A percentile compares a stretch with the other conserved stretches of the same genome.
Evolutionary conservation across 768 basidiomycete species (phyloP).

Genomic region (Filobasidium wieringae): DNA sequence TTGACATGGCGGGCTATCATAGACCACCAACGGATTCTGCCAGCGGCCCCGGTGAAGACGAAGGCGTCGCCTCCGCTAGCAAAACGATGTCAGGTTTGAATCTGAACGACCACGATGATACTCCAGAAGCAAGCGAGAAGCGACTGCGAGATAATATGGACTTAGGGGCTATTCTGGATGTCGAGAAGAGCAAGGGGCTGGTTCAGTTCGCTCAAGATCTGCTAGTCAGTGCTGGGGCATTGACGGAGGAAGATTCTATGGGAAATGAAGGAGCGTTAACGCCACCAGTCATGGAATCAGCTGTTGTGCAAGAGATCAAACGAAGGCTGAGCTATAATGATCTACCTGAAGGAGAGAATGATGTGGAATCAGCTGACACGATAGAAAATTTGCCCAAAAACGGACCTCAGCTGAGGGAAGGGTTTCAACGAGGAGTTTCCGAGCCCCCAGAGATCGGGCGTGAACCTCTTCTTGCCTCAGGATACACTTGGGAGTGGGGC

Average conservation of each 20-base stretch:
- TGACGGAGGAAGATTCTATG: neutral
- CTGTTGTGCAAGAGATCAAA: constrained; percentile 6
- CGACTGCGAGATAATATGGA: neutral
- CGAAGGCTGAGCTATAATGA: neutral
- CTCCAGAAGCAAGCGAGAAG: neutral
- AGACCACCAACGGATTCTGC: constrained; percentile 2
- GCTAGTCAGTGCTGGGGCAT: constrained; percentile 10
- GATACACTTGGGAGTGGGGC: constrained; percentile 93
- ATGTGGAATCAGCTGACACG: neutral
- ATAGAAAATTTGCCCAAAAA: neutral
- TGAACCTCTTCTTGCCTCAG: neutral
- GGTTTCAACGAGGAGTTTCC: constrained; percentile 3
- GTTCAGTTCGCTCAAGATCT: constrained; percentile 15
- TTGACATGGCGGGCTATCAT: constrained; percentile 70
- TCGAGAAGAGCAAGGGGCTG: neutral
- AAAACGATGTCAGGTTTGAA: constrained; percentile 39
- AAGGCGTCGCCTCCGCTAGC: no score
- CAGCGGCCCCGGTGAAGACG: no score
- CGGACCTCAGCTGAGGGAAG: neutral
- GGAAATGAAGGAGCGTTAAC: neutral
- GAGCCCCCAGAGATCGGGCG: constrained; percentile 5
- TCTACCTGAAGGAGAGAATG: neutral
- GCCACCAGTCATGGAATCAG: neutral
- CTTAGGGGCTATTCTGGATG: constrained; percentile 1
- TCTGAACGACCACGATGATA: neutral